Percentiles rank a stretch among this genome's conserved stretches.
phyloP scores from a whole-genome alignment of 495 filamentous ascomycete species.

The Penicillium turbatum region DNA sequence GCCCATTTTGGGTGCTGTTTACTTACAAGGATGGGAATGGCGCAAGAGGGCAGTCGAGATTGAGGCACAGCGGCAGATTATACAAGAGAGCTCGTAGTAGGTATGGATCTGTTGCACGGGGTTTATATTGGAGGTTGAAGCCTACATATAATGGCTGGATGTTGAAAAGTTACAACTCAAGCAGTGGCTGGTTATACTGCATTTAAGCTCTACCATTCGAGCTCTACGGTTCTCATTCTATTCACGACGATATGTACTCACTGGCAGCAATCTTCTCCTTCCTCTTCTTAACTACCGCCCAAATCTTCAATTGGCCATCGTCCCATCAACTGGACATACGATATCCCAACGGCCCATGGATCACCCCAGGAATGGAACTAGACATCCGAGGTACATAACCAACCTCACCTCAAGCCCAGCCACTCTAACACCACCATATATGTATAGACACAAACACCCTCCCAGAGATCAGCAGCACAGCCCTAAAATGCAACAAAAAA shows the following conservation, averaged over 20 bases:
- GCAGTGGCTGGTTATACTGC: not conserved
- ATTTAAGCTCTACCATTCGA: no score
- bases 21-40: constrained; percentile 14
- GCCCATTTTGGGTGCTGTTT: constrained; percentile 21
- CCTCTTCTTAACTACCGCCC: not conserved
- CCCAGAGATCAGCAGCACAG: constrained; percentile 20
- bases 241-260: not conserved
- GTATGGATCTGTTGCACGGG: no score
- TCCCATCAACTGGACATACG: constrained; percentile 9
- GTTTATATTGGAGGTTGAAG: not conserved
- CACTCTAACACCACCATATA: constrained; percentile 9
- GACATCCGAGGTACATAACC: constrained; percentile 9
- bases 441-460: constrained; percentile 13
- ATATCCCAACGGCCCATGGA: constrained; percentile 12
- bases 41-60: constrained; percentile 5
- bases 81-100: not conserved
- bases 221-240: no score
- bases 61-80: not conserved
- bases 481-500: constrained; percentile 8
- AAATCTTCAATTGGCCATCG: not conserved
- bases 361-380: constrained; percentile 12
- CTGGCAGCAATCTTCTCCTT: not conserved
- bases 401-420: not conserved
- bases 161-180: no score
- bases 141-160: not conserved